Conservation (phyloP, 2,329 filamentous ascomycete genomes). For the Fusarium sp. region DNA sequence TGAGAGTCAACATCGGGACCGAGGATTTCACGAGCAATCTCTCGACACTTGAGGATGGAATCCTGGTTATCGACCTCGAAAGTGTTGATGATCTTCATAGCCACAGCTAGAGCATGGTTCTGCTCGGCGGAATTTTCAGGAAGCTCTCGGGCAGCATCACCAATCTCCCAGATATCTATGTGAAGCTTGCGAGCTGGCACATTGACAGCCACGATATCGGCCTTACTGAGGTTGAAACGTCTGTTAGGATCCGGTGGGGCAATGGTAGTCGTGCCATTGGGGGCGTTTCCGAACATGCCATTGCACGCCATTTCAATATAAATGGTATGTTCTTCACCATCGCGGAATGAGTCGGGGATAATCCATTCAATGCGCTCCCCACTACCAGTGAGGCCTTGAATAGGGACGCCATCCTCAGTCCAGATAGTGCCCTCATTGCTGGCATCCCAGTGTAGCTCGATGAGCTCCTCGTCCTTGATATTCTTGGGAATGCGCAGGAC, state of each 20-base stretch:
- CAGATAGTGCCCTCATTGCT: conserved; percentile 96
- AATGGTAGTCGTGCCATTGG: conserved; percentile 81
- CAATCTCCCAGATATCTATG: conserved; percentile 97
- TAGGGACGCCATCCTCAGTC: conserved; percentile 87
- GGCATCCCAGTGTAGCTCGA: conserved; percentile 98
- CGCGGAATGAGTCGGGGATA: conserved; percentile 81
- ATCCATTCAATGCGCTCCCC: conserved; percentile 94
- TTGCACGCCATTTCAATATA: conserved; percentile 99
- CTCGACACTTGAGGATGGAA: conserved; percentile 81
- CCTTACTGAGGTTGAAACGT: conserved; percentile 79
- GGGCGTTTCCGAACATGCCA: conserved; percentile 95
- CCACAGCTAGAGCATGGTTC: conserved; percentile 85
- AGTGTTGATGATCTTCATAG: conserved; percentile 88
- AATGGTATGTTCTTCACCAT: conserved; percentile 87
- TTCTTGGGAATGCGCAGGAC: conserved; percentile 80
- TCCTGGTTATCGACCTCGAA: conserved; percentile 85
- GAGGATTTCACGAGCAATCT: conserved; percentile 85
- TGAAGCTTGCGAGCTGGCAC: conserved; percentile 83
- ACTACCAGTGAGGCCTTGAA: conserved; percentile 91
- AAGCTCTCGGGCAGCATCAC: conserved; percentile 91
- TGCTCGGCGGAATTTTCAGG: conserved; percentile 88
- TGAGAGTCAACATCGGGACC: conserved; percentile 84
- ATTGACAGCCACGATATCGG: conserved; percentile 91
- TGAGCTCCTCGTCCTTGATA: conserved; percentile 78
- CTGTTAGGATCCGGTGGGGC: conserved; percentile 89